Conservation (phyloP, 1,284 basidiomycete species). For the Fistulina hepatica region DNA sequence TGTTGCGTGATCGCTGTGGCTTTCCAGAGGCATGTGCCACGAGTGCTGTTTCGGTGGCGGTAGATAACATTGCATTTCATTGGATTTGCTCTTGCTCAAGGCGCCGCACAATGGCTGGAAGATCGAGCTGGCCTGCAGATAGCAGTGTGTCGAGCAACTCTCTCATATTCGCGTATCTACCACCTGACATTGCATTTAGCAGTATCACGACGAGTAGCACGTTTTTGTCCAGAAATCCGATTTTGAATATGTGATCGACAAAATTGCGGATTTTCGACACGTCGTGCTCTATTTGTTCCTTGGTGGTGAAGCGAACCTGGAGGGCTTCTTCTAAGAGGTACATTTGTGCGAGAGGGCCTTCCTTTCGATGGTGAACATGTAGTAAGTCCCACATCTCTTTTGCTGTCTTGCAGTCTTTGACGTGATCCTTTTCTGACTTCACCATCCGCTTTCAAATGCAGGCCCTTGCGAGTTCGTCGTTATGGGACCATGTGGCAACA, state of each 20-base stretch:
- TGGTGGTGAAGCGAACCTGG: background rate
- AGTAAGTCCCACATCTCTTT: background rate
- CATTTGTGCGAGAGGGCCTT: slow-evolving; percentile 1
- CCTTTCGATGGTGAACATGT: background rate
- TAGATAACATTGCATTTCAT: background rate
- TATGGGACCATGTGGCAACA: background rate
- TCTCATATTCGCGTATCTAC: no score
- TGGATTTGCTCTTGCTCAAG: background rate
- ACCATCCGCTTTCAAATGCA: slow-evolving; percentile 1
- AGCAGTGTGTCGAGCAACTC: background rate
- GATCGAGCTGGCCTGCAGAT: background rate
- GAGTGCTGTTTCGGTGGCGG: background rate
- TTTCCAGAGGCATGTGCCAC: background rate
- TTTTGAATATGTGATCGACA: background rate
- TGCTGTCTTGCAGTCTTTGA: slow-evolving; percentile 1
- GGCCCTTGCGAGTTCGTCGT: background rate
- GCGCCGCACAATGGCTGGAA: background rate
- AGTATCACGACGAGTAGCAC: background rate
- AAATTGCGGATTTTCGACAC: background rate
- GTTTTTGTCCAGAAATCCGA: background rate
- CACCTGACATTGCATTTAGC: background rate
- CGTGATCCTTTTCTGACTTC: background rate
- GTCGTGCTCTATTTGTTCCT: background rate
- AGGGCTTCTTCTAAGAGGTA: slow-evolving; percentile 1
- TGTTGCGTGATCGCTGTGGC: background rate